These are phyloP conservation scores for Shiraia bambusicola DNA, from an alignment of 2,329 filamentous ascomycete species.

Conservation along the genomic window DNA sequence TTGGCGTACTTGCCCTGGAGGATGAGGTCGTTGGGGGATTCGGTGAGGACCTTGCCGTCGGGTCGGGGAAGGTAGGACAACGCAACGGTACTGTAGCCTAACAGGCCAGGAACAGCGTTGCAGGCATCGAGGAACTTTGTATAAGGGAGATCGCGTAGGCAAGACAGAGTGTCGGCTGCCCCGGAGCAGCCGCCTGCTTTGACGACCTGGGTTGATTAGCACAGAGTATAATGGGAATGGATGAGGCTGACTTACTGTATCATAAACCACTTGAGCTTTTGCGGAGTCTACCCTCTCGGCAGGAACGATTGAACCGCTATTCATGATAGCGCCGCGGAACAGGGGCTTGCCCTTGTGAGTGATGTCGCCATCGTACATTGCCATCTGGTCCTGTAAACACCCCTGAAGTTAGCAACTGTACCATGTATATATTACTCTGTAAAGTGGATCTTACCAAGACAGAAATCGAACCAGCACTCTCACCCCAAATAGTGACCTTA, in stretches of 20 bases:
- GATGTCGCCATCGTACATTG: conserved; percentile 70
- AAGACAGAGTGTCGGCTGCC: conserved; percentile 48
- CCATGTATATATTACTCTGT: too few relatives aligned
- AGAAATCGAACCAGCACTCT: conserved; percentile 61
- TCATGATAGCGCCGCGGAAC: conserved; percentile 78
- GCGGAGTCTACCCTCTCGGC: conserved; percentile 60
- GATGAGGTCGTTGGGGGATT: conserved; percentile 63
- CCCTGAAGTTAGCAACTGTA: too few relatives aligned
- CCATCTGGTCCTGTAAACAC: conserved; percentile 62
- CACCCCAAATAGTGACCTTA: conserved; percentile 80
- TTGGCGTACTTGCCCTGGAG: conserved; percentile 56
- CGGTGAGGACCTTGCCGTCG: conserved; percentile 63
- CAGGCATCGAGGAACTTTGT: conserved; percentile 59
- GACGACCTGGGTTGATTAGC: conserved; percentile 56
- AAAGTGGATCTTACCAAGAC: conserved; percentile 50
- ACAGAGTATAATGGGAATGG: conserved; percentile 47
- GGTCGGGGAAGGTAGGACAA: conserved; percentile 75
- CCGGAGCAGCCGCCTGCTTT: conserved; percentile 49
- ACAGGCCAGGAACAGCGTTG: conserved; percentile 68
- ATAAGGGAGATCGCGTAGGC: conserved; percentile 52
- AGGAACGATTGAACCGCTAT: conserved; percentile 43
- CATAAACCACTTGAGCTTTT: conserved; percentile 62
- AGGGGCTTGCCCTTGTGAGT: conserved; percentile 73
- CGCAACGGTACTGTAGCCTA: conserved; percentile 68
- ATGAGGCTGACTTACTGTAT: conserved; percentile 45